Evolutionary conservation across 1,139 yeast genomes (phyloP).

Genomic region (Geotrichum candidum): DNA sequence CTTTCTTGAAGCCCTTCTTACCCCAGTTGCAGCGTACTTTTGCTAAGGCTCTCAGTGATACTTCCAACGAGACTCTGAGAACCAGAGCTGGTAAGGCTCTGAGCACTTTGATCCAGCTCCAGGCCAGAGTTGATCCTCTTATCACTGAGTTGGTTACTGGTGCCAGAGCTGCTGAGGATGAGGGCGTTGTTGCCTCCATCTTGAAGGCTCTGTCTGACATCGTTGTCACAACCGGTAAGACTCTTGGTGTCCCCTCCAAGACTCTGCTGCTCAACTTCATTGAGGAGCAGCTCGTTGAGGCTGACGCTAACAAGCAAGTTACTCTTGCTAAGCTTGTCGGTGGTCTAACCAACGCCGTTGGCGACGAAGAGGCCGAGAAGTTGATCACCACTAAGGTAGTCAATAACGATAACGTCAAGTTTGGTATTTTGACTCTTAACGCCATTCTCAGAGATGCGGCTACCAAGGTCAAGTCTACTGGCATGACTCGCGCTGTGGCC

Average conservation of each 20-base stretch:
- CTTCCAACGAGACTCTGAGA: constrained; percentile 62
- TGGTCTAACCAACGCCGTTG: constrained; percentile 62
- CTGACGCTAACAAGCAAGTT: constrained; percentile 32
- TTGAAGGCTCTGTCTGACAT: constrained; percentile 81
- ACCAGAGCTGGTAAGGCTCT: constrained; percentile 86
- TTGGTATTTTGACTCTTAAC: constrained; percentile 68
- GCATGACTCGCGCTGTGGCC: constrained; percentile 45
- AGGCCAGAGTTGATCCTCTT: constrained; percentile 90
- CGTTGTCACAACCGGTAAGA: constrained; percentile 70
- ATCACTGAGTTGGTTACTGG: constrained; percentile 78
- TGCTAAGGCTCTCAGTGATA: constrained; percentile 82
- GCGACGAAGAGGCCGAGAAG: constrained; percentile 56
- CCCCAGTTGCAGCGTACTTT: constrained; percentile 98
- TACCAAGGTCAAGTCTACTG: constrained; percentile 49
- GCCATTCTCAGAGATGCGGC: constrained; percentile 78
- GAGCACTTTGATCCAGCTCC: constrained; percentile 80
- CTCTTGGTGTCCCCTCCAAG: constrained; percentile 71
- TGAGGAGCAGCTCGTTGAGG: constrained; percentile 41
- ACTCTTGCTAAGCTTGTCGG: constrained; percentile 78
- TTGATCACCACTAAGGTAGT: constrained; percentile 61
- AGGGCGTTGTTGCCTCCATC: constrained; percentile 80
- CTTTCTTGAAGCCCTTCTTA: constrained; percentile 86
- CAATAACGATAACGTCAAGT: constrained; percentile 43
- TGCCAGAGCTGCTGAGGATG: constrained; percentile 52
- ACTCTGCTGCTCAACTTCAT: constrained; percentile 64